Evolutionary conservation across 169 alveolate species (phyloP).

Genomic region (Plasmodium vivax): DNA sequence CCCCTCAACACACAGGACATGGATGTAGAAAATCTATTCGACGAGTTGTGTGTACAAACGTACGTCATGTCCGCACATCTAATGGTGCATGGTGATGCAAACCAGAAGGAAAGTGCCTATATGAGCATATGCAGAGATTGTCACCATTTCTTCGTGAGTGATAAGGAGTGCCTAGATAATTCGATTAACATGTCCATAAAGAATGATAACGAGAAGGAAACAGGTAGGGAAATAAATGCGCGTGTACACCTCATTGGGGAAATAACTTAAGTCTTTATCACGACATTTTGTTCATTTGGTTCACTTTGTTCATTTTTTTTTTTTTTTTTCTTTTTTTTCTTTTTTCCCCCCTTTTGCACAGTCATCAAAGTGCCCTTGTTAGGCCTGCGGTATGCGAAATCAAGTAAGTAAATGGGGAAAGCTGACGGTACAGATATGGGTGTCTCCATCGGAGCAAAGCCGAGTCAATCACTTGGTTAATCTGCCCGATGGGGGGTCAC

Average conservation of each 20-base stretch:
- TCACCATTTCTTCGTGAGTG: slow-evolving; percentile 1
- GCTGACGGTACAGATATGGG: not conserved
- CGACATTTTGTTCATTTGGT: not conserved
- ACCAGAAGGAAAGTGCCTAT: not conserved
- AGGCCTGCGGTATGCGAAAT: not conserved
- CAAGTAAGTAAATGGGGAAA: not conserved
- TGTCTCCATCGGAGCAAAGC: not conserved
- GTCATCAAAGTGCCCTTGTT: not conserved
- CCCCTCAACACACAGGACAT: not conserved
- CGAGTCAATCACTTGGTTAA: not conserved
- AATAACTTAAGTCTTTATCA: not conserved
- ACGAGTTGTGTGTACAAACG: slow-evolving; percentile 5
- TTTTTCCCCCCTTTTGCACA: not conserved
- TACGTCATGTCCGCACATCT: slow-evolving; percentile 11
- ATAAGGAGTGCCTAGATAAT: slow-evolving; percentile 8
- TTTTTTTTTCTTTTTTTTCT: not conserved
- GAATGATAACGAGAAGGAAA: not conserved
- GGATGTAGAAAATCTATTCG: not conserved
- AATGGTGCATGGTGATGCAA: not conserved
- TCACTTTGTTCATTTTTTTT: not conserved
- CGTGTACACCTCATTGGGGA: not conserved
- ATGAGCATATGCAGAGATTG: slow-evolving; percentile 23
- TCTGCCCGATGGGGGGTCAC: not conserved
- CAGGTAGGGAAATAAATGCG: not conserved
- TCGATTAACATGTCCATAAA: not conserved